phyloP scores from a whole-genome alignment of 2,329 filamentous ascomycete species.

The Aspergillus ustus region DNA sequence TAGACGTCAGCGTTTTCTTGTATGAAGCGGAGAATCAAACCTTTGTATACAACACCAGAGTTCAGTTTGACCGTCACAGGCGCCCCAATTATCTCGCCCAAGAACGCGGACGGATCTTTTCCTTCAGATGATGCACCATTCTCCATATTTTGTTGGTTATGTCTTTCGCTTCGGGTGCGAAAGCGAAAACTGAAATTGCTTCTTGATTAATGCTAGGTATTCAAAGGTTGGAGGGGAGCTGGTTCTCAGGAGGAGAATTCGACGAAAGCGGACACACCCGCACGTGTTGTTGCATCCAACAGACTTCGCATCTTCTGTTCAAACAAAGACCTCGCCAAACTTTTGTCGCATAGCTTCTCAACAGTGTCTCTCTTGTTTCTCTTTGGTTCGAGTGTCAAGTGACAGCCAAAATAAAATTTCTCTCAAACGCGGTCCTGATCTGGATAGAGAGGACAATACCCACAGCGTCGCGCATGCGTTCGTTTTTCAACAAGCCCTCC shows the following conservation, averaged over 20 bases:
- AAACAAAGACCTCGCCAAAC: neutral
- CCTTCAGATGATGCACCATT: constrained; percentile 73
- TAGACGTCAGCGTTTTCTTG: constrained; percentile 12
- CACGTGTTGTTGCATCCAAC: neutral
- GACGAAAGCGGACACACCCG: neutral
- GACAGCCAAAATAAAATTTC: neutral
- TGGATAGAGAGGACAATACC: neutral
- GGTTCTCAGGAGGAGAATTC: neutral
- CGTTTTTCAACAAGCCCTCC: constrained; percentile 61
- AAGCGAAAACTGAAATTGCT: too few species aligned
- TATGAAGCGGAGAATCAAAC: constrained; percentile 50
- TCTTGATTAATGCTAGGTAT: neutral
- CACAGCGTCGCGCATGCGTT: constrained; percentile 38
- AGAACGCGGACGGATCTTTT: constrained; percentile 90
- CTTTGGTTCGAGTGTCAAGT: neutral
- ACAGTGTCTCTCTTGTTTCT: neutral
- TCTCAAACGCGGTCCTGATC: neutral
- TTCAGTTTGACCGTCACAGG: constrained; percentile 97
- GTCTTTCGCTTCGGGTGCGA: neutral
- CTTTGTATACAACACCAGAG: constrained; percentile 98
- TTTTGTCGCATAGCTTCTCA: neutral
- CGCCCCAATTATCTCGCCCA: constrained; percentile 92
- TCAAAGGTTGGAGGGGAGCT: neutral
- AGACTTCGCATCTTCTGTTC: neutral
- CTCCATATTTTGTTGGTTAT: constrained; percentile 63